Base-by-base conservation (phyloP, 225 moss, liverwort and hornwort species). In the Straminergon stramineum region DNA sequence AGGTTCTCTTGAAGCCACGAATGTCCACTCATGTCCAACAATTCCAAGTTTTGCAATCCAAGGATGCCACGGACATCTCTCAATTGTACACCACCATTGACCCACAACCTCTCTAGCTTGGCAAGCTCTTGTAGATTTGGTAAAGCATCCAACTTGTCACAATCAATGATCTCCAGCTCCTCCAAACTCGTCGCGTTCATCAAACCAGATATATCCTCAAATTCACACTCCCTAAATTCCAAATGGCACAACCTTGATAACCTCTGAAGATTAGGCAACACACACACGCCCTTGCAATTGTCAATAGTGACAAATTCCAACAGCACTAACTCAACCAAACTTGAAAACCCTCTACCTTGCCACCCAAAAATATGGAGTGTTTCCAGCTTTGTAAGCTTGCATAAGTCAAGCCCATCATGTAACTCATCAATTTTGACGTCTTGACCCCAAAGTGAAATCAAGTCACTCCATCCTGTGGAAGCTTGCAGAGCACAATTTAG, bases 31-130 rank as follows among this genome's bases (percentile, higher is more conserved):
- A 9, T 3, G 0, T 0, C 0, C 3, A 30, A 0, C 0, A 0
- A 0, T 17, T 45, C 1, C 18, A 74, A 74, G 11, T 7, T 74
- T 0, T 2, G 30, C 17, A 74, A 45, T 3, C 26, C 17, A 74
- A 48, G 3, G 30, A 74, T 45, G 74, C 45, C 48, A 48, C 6
- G 4, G 1, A 48, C 5, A 74, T 74, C 30, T 48, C 45, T 43
- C 30, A 74, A 28, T 2, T 0, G 9, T 1, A 0, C 10, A 28
- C 45, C 3, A 10, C 1, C 0, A 2, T 2, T 1, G 17, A 73
- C 2, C 3, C 3, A 0, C 26, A 71, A 3, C 1, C 0, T 1
- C 2, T 3, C 1, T 3, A 73, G 16, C 1, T 0, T 28, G 2
- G 2, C 43, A 43, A 74, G 45, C 3, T 74, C 45, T 17, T 0